These are phyloP conservation scores for Gremmenia infestans DNA, from an alignment of 2,329 filamentous ascomycete species.

Conservation along the genomic window DNA sequence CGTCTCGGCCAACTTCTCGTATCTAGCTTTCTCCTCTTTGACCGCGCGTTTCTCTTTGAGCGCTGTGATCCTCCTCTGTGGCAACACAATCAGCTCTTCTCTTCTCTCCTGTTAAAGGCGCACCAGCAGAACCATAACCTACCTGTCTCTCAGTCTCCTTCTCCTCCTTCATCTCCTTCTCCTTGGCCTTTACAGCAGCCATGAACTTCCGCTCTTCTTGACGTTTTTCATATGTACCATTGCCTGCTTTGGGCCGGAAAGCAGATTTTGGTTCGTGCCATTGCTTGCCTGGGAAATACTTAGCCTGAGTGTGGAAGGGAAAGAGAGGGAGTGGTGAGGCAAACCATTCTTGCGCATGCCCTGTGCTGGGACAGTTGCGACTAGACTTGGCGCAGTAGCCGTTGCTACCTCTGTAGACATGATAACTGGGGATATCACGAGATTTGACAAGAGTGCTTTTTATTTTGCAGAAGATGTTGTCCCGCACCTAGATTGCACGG, in stretches of 20 bases:
- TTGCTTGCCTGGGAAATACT: constrained; percentile 68
- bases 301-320: not conserved
- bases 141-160: constrained; percentile 87
- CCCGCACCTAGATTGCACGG: too few species aligned
- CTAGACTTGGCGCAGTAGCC: constrained; percentile 1
- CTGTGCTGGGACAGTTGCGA: constrained; percentile 6
- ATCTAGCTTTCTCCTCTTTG: constrained; percentile 90
- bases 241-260: constrained; percentile 75
- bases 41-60: constrained; percentile 81
- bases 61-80: constrained; percentile 66
- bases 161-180: constrained; percentile 93
- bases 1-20: constrained; percentile 91
- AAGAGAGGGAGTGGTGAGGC: not conserved
- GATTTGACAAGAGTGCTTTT: not conserved
- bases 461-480: not conserved
- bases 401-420: constrained; percentile 25
- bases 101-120: not conserved
- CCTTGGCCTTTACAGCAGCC: constrained; percentile 80
- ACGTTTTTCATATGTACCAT: constrained; percentile 77
- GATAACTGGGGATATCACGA: not conserved
- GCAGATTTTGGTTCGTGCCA: constrained; percentile 83
- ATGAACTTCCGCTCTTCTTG: constrained; percentile 63
- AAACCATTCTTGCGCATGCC: constrained; percentile 83
- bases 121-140: constrained; percentile 24
- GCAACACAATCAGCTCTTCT: constrained; percentile 3